Base-by-base conservation (phyloP, 192 early-diverging fungal species). In the Thamnidium elegans region DNA sequence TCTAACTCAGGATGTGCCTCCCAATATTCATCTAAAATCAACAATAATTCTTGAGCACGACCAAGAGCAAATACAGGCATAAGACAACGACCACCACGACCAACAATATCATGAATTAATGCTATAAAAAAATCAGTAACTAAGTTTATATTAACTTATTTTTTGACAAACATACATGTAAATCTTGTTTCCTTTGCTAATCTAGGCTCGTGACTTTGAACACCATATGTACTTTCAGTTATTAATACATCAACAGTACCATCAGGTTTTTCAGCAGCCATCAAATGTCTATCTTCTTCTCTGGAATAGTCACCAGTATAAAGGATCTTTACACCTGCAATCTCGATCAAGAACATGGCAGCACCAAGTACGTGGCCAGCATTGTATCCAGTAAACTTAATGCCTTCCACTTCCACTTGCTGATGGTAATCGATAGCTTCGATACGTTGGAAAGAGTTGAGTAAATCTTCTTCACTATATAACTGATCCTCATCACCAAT, bases 251-350 rank as follows among this genome's bases (percentile, higher is more conserved):
- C 94, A 9, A 93, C 86, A 21, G 85, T 70, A 44, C 80, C 84
- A 20, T 84, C 83, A 0, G 97, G 97, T 23, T 87, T 84, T 67
- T 99, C 97, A 4, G 96, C 97, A 2, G 95, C 91, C 84, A 96
- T 93, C 59, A 99, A 84, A 74, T 99, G 97, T 8, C 97, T 86
- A 80, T 99, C 97, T 75, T 99, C 97, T 78, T 99, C 97, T 45
- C 96, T 90, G 26, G 95, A 97, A 69, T 99, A 99, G 73, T 99
- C 97, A 50, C 97, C 97, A 2, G 97, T 99, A 75, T 99, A 99
- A 10, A 99, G 81, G 20, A 92, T 84, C 68, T 89, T 86, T 26
- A 97, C 87, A 54, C 95, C 90, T 8, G 90, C 90, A 58, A 94
- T 92, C 67, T 94, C 92, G 44, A 94, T 88, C 69, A 92, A 79